These are phyloP conservation scores for Elongisporangium prolatum DNA, from an alignment of 352 stramenopile species.

Conservation along the genomic window DNA sequence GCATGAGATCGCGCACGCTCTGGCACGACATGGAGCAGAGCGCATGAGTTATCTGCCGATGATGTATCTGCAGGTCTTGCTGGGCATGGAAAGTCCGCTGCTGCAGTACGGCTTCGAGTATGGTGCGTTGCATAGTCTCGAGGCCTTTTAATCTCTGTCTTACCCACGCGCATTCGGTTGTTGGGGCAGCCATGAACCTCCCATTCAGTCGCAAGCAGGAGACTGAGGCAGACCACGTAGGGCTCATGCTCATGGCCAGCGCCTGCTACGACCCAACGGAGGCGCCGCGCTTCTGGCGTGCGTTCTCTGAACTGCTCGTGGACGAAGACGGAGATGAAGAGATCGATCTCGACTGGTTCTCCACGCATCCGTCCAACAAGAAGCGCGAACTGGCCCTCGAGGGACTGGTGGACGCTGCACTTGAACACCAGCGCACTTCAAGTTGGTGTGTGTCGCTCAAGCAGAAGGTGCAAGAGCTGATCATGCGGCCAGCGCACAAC, in stretches of 20 bases:
- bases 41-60: conserved; percentile 58
- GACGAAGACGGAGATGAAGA: conserved; percentile 26
- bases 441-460: conserved; percentile 60
- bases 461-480: conserved; percentile 44
- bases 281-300: conserved; percentile 40
- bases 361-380: conserved; percentile 59
- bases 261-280: conserved; percentile 65
- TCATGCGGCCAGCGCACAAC: conserved; percentile 24
- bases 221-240: conserved; percentile 66
- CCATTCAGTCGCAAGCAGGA: conserved; percentile 63
- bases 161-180: not conserved
- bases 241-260: conserved; percentile 71
- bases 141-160: not conserved
- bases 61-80: conserved; percentile 30
- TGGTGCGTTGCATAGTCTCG: conserved; percentile 15
- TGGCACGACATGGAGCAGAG: conserved; percentile 59
- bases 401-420: conserved; percentile 31
- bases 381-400: conserved; percentile 47
- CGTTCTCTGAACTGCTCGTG: conserved; percentile 29
- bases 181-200: conserved; percentile 38
- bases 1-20: conserved; percentile 62
- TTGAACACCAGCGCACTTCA: conserved; percentile 31
- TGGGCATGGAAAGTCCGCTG: conserved; percentile 55
- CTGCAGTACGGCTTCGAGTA: conserved; percentile 63
- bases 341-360: conserved; percentile 48